Evolutionary conservation across 202 grass and related monocot species (phyloP), one percentile per base, ranked within the genome.

Genomic region (Dendrocalamus latiflorus): DNA sequence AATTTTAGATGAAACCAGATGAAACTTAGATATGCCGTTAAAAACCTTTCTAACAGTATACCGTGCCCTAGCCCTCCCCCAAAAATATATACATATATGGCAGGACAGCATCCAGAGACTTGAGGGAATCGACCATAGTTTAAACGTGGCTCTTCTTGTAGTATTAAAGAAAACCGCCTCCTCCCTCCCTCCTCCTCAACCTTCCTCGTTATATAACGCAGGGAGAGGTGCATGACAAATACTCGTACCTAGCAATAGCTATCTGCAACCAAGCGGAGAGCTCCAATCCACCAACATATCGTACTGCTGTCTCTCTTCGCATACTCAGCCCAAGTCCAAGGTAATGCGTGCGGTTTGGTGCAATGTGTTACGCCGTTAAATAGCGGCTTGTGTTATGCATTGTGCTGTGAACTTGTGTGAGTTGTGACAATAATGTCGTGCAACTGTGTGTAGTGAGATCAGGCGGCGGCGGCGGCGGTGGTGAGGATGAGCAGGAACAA

Each of bases 401-500:
- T 42, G 58, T 65, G n/a, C 6, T 34, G 38, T 36, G 65, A 69
- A 11, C 56, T 37, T 17, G 70, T 1, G 43, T 16, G 51, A 9
- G 44, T 45, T 12, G 62, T 1, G 62, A 70, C 70, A 14, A 76
- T 80, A 48, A 65, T 56, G 45, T 4, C 36, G 85, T 76, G 64
- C 8, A 44, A 18, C 0, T 39, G 17, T 49, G 63, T 70, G 63
- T 2, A 64, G 77, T 36, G 73, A 72, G 81, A 75, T 16, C 76
- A 14, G 18, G 69, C 17, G 18, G 9, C 6, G 45, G 36, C 6
- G 57, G 69, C 17, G 18, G 9, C 6, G 45, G 36, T 4, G 58
- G 41, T 7, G 72, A 83, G 42, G 79, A 97, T 97, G 94, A 91
- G 86, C 86, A 83, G 91, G 79, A 93, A 91, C 87, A 91, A 86